Percentiles rank a stretch among this genome's conserved stretches.
Evolutionary conservation across 2,329 filamentous ascomycete species (phyloP).

Genomic region (Aspergillus calidoustus): DNA sequence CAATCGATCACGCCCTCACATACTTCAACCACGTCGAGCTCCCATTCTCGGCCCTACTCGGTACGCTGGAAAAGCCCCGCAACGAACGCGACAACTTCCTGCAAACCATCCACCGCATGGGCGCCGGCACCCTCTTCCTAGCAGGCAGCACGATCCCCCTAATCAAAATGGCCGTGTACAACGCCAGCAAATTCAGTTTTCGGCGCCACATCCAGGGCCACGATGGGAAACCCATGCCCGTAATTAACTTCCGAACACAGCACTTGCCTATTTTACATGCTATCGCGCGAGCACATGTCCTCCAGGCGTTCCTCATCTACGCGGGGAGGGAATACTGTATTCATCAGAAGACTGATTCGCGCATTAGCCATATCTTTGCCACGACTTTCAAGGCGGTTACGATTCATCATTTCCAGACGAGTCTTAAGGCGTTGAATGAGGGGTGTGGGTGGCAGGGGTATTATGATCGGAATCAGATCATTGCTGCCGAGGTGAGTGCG

Average conservation of each 20-base stretch:
- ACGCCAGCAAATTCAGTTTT: slow-evolving; percentile 18
- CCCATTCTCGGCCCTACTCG: slow-evolving; percentile 22
- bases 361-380: slow-evolving; percentile 15
- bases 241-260: slow-evolving; percentile 32
- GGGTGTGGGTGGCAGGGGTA: slow-evolving; percentile 25
- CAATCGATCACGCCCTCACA: slow-evolving; percentile 27
- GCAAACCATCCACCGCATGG: neutral
- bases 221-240: slow-evolving; percentile 15
- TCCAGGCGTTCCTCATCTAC: slow-evolving; percentile 20
- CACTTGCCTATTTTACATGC: slow-evolving; percentile 31
- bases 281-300: slow-evolving; percentile 23
- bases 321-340: neutral
- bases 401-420: slow-evolving; percentile 12
- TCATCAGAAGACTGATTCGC: neutral
- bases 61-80: slow-evolving; percentile 15
- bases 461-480: slow-evolving; percentile 15
- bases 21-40: slow-evolving; percentile 23
- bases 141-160: neutral
- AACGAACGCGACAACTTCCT: neutral
- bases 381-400: slow-evolving; percentile 22
- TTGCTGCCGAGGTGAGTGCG: neutral
- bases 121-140: neutral
- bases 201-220: slow-evolving; percentile 5
- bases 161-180: neutral
- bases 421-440: slow-evolving; percentile 15